These are phyloP conservation scores for Mycosphaerella sp. DNA, from an alignment of 2,329 filamentous ascomycete species.

Conservation along the genomic window DNA sequence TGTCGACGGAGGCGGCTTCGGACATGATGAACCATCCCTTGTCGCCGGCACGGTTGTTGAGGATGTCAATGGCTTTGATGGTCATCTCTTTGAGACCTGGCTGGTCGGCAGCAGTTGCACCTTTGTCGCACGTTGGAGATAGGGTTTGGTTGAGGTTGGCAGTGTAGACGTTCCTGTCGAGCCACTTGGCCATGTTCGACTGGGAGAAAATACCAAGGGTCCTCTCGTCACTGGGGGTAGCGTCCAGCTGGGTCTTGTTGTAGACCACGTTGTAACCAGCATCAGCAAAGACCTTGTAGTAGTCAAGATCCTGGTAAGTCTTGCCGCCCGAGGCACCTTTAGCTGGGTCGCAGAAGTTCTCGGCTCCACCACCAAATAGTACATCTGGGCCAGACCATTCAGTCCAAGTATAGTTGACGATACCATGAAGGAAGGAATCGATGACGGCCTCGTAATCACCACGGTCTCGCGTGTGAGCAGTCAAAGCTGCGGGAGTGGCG, in stretches of 20 bases:
- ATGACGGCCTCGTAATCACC: constrained; percentile 64
- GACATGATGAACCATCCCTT: constrained; percentile 84
- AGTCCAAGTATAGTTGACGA: constrained; percentile 77
- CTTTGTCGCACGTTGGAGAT: constrained; percentile 59
- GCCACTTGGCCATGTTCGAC: constrained; percentile 69
- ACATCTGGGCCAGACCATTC: constrained; percentile 68
- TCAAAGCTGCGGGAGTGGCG: constrained; percentile 71
- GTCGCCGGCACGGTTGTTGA: constrained; percentile 47
- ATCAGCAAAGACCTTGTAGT: constrained; percentile 63
- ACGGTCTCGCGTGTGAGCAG: constrained; percentile 65
- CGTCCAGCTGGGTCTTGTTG: constrained; percentile 65
- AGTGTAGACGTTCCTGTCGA: constrained; percentile 75
- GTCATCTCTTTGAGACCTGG: constrained; percentile 88
- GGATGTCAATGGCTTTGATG: constrained; percentile 50
- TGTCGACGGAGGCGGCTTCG: constrained; percentile 79
- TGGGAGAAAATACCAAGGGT: constrained; percentile 73
- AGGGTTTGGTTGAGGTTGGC: constrained; percentile 62
- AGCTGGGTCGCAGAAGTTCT: constrained; percentile 59
- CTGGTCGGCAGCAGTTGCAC: constrained; percentile 59
- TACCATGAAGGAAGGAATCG: constrained; percentile 67
- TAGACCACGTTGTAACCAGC: constrained; percentile 64
- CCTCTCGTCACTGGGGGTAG: constrained; percentile 52
- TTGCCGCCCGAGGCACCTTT: constrained; percentile 44
- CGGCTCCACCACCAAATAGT: constrained; percentile 71
- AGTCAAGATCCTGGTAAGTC: constrained; percentile 65